Percentiles rank a stretch among this genome's conserved stretches.
Conservation (phyloP, 2,329 filamentous ascomycete species). For the Paecilomyces dactylethromorphus region DNA sequence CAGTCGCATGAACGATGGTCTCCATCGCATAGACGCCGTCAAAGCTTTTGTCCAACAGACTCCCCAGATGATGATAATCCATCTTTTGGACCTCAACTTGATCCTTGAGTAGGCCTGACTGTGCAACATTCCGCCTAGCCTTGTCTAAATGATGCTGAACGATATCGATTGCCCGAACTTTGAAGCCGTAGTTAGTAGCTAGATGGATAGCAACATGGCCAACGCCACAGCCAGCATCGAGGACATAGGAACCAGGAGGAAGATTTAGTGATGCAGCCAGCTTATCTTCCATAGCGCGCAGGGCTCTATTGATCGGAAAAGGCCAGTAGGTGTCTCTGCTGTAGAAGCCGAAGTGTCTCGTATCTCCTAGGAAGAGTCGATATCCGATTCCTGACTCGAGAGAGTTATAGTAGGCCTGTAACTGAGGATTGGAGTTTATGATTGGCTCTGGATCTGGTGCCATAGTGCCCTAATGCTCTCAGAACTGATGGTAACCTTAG, state of each 20-base stretch:
- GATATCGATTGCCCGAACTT: slow-evolving; percentile 45
- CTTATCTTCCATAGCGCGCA: slow-evolving; percentile 47
- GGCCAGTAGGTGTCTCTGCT: slow-evolving; percentile 41
- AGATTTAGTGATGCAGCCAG: slow-evolving; percentile 35
- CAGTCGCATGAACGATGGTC: slow-evolving; percentile 49
- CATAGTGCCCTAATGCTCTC: background rate
- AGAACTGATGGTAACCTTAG: too few relatives aligned
- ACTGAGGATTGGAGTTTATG: slow-evolving; percentile 33
- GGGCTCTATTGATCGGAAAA: slow-evolving; percentile 39
- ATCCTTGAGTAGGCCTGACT: slow-evolving; percentile 8
- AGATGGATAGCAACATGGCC: slow-evolving; percentile 46
- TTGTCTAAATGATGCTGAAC: slow-evolving; percentile 42
- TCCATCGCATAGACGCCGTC: slow-evolving; percentile 53
- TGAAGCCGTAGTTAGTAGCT: slow-evolving; percentile 33
- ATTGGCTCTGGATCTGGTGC: slow-evolving; percentile 11
- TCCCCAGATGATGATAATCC: slow-evolving; percentile 48
- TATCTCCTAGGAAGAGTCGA: slow-evolving; percentile 37
- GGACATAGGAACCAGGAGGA: slow-evolving; percentile 34
- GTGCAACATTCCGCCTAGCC: slow-evolving; percentile 35
- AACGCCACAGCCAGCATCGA: slow-evolving; percentile 48
- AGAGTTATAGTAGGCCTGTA: slow-evolving; percentile 42
- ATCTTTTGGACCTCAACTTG: slow-evolving; percentile 33
- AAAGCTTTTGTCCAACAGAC: slow-evolving; percentile 30
- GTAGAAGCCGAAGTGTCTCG: slow-evolving; percentile 47
- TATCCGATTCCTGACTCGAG: slow-evolving; percentile 35